Conservation (phyloP, 306 rosid species). For the Acacia confusa region DNA sequence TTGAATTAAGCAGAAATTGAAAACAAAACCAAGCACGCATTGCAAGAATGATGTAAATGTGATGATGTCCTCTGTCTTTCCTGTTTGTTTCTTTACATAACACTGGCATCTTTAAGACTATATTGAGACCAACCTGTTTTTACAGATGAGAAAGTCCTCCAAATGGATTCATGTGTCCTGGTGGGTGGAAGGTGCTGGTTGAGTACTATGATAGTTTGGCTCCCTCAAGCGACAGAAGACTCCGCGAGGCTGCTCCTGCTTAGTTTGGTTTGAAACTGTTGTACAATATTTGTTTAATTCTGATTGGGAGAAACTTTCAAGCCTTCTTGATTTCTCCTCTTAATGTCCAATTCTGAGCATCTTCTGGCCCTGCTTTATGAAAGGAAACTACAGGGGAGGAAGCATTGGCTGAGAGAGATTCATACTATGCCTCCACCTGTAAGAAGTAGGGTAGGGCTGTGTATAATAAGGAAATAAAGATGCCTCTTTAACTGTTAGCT, state of each 20-base stretch:
- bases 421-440: constrained; percentile 46
- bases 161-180: constrained; percentile 97
- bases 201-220: constrained; percentile 89
- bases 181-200: constrained; percentile 93
- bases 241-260: constrained; percentile 79
- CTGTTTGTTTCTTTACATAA: neutral
- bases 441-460: constrained; percentile 35
- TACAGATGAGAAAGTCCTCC: constrained; percentile 99
- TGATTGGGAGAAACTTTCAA: constrained; percentile 57
- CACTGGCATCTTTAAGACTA: neutral
- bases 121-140: neutral
- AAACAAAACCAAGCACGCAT: neutral
- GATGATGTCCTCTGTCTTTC: neutral
- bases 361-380: constrained; percentile 43
- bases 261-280: constrained; percentile 36
- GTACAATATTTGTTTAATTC: constrained; percentile 33
- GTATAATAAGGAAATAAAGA: neutral
- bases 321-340: constrained; percentile 39
- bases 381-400: constrained; percentile 18
- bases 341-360: constrained; percentile 31
- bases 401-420: constrained; percentile 43
- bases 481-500: constrained; percentile 49
- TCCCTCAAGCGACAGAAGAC: constrained; percentile 47
- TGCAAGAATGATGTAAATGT: neutral
- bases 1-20: neutral